These are phyloP conservation scores for Ceratocystis albifundus DNA, from an alignment of 2,329 filamentous ascomycete species.

Conservation along the genomic window DNA sequence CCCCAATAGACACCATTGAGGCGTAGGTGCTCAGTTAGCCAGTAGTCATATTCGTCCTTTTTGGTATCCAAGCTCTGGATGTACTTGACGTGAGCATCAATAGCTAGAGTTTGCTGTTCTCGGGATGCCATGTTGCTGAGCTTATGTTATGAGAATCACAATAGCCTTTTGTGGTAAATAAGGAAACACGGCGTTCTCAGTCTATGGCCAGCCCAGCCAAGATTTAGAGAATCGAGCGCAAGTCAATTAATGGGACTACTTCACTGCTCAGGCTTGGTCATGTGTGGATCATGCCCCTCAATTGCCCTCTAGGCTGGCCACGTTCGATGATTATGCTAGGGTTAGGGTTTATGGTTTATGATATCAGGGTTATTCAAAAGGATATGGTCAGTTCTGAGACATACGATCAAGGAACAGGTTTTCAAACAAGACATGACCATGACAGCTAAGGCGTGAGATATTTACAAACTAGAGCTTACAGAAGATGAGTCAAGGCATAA, in stretches of 20 bases:
- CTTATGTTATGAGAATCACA: background rate
- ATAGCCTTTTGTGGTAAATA: too few species aligned
- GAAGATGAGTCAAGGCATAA: background rate
- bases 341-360: background rate
- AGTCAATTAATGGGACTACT: too few species aligned
- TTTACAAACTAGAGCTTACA: background rate
- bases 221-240: too few species aligned
- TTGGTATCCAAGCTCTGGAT: constrained; percentile 84
- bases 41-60: constrained; percentile 93
- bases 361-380: too few species aligned
- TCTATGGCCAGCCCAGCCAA: too few species aligned
- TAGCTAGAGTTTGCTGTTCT: constrained; percentile 38
- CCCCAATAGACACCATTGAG: constrained; percentile 97
- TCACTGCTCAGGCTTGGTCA: too few species aligned
- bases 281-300: background rate
- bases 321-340: background rate
- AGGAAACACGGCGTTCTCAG: too few species aligned
- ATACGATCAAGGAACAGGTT: constrained; percentile 5
- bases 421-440: background rate
- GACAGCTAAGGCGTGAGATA: background rate
- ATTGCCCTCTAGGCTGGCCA: background rate
- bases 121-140: constrained; percentile 24
- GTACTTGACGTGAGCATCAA: constrained; percentile 68
- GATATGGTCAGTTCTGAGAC: background rate
- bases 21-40: constrained; percentile 91